phyloP scores from a whole-genome alignment of 805 yeast species.

The Yarrowia porcina region DNA sequence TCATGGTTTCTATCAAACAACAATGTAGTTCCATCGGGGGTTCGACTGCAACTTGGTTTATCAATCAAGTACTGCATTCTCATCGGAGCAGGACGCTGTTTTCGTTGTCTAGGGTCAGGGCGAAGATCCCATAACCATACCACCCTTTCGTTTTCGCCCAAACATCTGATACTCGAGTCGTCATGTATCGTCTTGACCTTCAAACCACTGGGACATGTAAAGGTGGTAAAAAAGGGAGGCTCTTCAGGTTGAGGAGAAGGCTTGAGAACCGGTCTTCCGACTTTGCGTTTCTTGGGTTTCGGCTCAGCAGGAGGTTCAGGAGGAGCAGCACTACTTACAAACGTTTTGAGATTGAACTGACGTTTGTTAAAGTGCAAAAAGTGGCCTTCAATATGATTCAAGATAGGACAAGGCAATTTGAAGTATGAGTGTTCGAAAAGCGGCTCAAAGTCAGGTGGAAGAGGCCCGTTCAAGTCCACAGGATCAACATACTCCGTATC shows the following conservation, averaged over 20 bases:
- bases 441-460: neutral
- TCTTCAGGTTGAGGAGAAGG: neutral
- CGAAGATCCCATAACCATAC: slow-evolving; percentile 7
- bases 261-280: neutral
- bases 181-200: neutral
- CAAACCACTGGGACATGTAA: neutral
- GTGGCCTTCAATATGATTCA: neutral
- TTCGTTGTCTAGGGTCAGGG: neutral
- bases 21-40: neutral
- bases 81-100: neutral
- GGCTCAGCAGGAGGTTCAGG: neutral
- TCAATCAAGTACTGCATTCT: slow-evolving; percentile 1
- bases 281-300: neutral
- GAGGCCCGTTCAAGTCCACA: neutral
- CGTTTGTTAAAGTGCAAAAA: neutral
- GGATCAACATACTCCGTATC: neutral
- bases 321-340: neutral
- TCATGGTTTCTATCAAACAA: neutral
- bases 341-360: neutral
- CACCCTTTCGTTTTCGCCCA: slow-evolving; percentile 11
- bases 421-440: neutral
- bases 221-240: neutral
- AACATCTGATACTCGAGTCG: neutral
- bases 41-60: neutral
- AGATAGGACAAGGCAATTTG: neutral